Evolutionary conservation across 306 rosid species (phyloP).

Genomic region (Urtica urens): DNA sequence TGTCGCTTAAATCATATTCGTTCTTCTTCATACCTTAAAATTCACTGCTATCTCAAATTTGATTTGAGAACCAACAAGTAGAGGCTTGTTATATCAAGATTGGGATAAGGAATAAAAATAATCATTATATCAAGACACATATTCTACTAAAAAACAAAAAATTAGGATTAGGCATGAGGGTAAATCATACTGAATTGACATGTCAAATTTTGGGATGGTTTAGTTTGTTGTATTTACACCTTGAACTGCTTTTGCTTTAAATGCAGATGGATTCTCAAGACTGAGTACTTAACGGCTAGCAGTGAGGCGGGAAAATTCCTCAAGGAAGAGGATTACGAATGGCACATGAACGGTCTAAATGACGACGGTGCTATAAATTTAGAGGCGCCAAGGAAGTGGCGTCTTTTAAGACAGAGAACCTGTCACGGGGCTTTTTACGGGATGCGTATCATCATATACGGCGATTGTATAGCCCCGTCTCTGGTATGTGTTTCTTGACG

Average conservation of each 20-base stretch:
- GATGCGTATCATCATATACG: slow-evolving; percentile 60
- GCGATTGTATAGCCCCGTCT: slow-evolving; percentile 76
- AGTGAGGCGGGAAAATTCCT: slow-evolving; percentile 50
- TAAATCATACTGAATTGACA: too few relatives aligned
- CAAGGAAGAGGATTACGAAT: slow-evolving; percentile 78
- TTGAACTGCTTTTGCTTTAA: too few relatives aligned
- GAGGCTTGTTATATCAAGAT: too few relatives aligned
- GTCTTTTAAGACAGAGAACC: slow-evolving; percentile 63
- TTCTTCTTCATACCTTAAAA: too few relatives aligned
- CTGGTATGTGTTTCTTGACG: slow-evolving; percentile 39
- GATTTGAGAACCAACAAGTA: too few relatives aligned
- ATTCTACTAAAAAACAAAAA: not conserved
- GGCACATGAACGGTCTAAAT: slow-evolving; percentile 66
- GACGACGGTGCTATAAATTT: slow-evolving; percentile 79
- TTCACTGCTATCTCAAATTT: too few relatives aligned
- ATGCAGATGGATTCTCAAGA: slow-evolving; percentile 90
- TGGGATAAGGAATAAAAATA: too few relatives aligned
- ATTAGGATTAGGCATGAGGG: too few relatives aligned
- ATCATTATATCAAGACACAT: not conserved
- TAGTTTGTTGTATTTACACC: too few relatives aligned
- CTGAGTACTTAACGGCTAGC: slow-evolving; percentile 69
- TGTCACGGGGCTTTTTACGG: slow-evolving; percentile 84
- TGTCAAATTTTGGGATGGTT: too few relatives aligned
- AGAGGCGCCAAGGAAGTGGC: slow-evolving; percentile 98
- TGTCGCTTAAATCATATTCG: too few relatives aligned